These are phyloP conservation scores for Fusarium pseudonygamai DNA, from an alignment of 2,329 filamentous ascomycete species.

Conservation along the genomic window DNA sequence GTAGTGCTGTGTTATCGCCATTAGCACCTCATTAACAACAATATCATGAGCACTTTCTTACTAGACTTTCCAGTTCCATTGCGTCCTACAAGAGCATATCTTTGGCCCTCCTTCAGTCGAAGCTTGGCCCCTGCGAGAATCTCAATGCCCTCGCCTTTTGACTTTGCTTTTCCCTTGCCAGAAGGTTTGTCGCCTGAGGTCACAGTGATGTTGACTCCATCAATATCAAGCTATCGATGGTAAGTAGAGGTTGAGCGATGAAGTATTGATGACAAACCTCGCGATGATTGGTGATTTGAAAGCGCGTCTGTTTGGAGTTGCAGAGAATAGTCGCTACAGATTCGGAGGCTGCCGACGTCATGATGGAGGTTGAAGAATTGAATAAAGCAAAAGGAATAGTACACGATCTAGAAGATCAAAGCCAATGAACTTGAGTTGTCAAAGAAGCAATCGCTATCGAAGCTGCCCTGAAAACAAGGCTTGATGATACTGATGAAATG, in stretches of 20 bases:
- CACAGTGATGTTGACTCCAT: conserved; percentile 77
- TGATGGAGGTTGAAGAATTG: conserved; percentile 31
- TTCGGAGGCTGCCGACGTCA: conserved; percentile 61
- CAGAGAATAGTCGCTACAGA: conserved; percentile 66
- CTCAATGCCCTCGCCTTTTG: conserved; percentile 63
- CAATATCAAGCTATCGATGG: conserved; percentile 68
- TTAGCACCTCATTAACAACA: conserved; percentile 2
- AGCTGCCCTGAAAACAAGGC: not conserved
- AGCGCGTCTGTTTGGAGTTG: conserved; percentile 73
- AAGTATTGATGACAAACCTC: conserved; percentile 56
- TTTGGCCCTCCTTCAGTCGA: conserved; percentile 74
- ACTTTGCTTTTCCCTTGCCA: conserved; percentile 61
- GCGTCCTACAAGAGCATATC: conserved; percentile 81
- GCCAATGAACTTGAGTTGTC: too few species aligned
- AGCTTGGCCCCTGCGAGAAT: conserved; percentile 76
- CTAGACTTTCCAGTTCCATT: conserved; percentile 89
- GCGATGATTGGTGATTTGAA: conserved; percentile 64
- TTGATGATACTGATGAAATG: not conserved
- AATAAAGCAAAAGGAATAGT: not conserved
- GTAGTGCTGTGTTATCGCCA: conserved; percentile 62
- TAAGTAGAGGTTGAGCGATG: not conserved
- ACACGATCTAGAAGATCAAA: not conserved
- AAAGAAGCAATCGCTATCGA: not conserved
- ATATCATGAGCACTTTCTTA: conserved; percentile 48
- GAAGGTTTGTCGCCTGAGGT: conserved; percentile 56